A percentile compares a stretch with the other conserved stretches of the same genome.
Evolutionary conservation across 164 flowering plant genomes (phyloP).

Genomic region (Amborella trichopoda): DNA sequence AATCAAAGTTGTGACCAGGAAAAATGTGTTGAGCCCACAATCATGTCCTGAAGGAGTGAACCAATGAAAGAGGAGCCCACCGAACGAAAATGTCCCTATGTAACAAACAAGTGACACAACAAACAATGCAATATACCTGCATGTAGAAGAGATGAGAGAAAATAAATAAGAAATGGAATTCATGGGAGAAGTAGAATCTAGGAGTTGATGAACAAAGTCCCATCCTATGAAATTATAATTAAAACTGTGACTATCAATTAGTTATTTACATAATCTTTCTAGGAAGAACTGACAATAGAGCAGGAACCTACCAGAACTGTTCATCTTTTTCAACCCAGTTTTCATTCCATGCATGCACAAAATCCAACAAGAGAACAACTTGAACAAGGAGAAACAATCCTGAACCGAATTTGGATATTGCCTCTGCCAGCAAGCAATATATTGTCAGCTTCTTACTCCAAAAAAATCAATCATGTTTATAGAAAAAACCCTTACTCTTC

Average conservation of each 20-base stretch:
- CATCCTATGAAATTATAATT: too few relatives aligned
- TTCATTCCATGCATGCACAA: constrained; percentile 97
- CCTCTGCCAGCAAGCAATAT: constrained; percentile 32
- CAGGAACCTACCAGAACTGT: constrained; percentile 73
- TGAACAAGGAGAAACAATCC: constrained; percentile 96
- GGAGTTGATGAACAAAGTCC: too few relatives aligned
- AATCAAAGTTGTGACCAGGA: constrained; percentile 67
- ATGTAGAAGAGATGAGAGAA: constrained; percentile 2
- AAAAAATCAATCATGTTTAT: too few relatives aligned
- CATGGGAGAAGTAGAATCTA: too few relatives aligned
- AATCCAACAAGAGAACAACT: constrained; percentile 94
- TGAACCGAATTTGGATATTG: constrained; percentile 83
- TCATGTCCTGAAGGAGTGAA: constrained; percentile 92
- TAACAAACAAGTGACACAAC: constrained; percentile 83
- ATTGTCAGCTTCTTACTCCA: not conserved
- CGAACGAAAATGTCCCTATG: constrained; percentile 55
- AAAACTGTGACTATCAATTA: not conserved
- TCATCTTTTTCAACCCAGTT: constrained; percentile 93
- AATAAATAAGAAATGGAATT: not conserved
- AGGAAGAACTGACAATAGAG: not conserved
- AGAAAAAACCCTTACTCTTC: too few relatives aligned
- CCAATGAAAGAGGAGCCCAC: constrained; percentile 84
- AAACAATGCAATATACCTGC: constrained; percentile 81
- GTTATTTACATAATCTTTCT: not conserved
- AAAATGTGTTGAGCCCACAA: constrained; percentile 91